Evolutionary conservation across 2,329 filamentous ascomycete genomes (phyloP), one percentile per base, ranked within the genome.

Genomic region (Xylariales sp.): DNA sequence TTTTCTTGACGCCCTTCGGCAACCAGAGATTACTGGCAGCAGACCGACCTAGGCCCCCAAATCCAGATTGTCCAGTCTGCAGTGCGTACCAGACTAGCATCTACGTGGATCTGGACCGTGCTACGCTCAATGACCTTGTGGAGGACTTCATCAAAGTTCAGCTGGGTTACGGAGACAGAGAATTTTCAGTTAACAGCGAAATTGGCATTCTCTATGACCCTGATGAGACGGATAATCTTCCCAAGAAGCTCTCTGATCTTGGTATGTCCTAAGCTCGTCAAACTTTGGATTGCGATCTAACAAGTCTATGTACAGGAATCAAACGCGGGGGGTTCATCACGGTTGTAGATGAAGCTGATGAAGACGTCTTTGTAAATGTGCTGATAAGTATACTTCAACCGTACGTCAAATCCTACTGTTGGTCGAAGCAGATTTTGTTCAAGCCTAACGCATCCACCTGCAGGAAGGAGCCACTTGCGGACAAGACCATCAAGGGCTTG

Each of bases 181-280:
- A 95, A 37, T 78, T 97, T 46, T 83, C 83, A 4, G 67, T 97
- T 41, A 85, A 76, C 54, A 88, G 78, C 40, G 83, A 88, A 6
- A 69, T 76, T 8, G 83, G 83, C 35, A 71, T 90, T n/a, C 72
- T 97, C 29, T 97, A 95, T 52, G 93, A 97, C 52, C 78, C 83
- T 1, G 93, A 97, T 40, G 79, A 95, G 53, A 88, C 88, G 5
- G 87, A 94, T 40, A 94, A 96, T 52, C 67, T 97, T 1, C 61
- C 70, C 1, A 94, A 88, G 67, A 89, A 85, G 43, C 73, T 98
- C 35, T 71, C 63, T 18, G 86, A 95, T 15, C 72, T 96, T 7
- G 86, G 79, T 78, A 67, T 50, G 66, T 44, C 12, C 20, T 33
- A 15, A 39, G 18, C 17, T 3, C 18, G 30, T 15, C 36, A 40